Evolutionary conservation across 345 rosid genomes (phyloP).

Genomic region (Citrus cavaleriei): DNA sequence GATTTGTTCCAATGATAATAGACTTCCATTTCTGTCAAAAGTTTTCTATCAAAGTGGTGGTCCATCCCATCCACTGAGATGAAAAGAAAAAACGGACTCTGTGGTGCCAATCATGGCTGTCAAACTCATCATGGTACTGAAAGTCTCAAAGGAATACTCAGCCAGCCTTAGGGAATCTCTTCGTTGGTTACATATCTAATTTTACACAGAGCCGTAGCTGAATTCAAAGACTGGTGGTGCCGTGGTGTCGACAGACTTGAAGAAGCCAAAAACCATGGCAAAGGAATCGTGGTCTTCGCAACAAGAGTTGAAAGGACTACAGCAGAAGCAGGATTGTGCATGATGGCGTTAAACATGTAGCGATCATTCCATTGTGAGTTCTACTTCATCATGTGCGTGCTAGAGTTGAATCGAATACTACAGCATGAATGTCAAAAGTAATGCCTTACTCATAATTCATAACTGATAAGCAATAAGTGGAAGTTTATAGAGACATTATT

Average conservation of each 20-base stretch:
- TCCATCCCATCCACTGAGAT: conserved; percentile 16
- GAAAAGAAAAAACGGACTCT: background rate
- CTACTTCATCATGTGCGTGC: background rate
- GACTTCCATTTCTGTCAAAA: background rate
- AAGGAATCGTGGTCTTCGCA: conserved; percentile 50
- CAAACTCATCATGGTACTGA: conserved; percentile 9
- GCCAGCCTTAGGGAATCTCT: background rate
- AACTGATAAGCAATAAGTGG: too few species aligned
- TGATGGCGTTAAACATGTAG: conserved; percentile 43
- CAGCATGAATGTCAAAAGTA: background rate
- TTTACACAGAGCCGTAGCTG: background rate
- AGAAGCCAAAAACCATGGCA: conserved; percentile 49
- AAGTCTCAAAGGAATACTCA: background rate
- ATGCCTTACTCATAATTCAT: background rate
- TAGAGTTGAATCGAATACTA: background rate
- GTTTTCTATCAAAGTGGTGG: conserved; percentile 17
- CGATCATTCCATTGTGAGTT: conserved; percentile 47
- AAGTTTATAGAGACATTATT: too few species aligned
- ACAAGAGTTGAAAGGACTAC: conserved; percentile 57
- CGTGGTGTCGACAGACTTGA: conserved; percentile 35
- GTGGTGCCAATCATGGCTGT: conserved; percentile 9
- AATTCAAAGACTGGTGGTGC: conserved; percentile 33
- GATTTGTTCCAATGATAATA: background rate
- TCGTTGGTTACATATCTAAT: background rate
- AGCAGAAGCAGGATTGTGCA: conserved; percentile 41